phyloP scores from a whole-genome alignment of 495 filamentous ascomycete genomes.

The Penicillium antarcticum region DNA sequence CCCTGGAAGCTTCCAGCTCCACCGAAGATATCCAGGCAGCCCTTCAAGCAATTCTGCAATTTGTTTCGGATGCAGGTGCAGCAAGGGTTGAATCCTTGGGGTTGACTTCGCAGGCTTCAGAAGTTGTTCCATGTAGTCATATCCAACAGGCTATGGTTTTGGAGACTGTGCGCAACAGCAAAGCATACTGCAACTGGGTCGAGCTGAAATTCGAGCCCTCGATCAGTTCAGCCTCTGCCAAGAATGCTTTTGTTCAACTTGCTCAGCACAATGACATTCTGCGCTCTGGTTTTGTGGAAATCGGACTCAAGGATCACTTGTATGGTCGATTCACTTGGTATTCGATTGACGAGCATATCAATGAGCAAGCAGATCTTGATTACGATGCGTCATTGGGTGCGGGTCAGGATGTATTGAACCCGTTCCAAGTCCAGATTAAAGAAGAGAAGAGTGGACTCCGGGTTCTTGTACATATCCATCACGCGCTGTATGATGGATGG shows the following conservation, averaged over 20 bases:
- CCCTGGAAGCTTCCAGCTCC: conserved; percentile 5
- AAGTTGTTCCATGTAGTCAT: conserved; percentile 60
- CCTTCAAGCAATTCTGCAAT: conserved; percentile 14
- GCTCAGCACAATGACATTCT: conserved; percentile 60
- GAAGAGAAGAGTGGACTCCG: conserved; percentile 23
- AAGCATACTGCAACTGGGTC: conserved; percentile 73
- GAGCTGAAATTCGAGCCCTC: conserved; percentile 49
- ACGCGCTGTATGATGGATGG: conserved; percentile 84
- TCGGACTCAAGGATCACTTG: conserved; percentile 37
- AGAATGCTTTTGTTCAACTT: conserved; percentile 43
- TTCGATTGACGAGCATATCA: conserved; percentile 39
- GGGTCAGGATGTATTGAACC: conserved; percentile 49
- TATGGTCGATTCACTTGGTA: conserved; percentile 65
- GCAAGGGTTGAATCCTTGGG: conserved; percentile 17
- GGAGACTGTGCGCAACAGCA: conserved; percentile 54
- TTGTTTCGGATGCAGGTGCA: conserved; percentile 22
- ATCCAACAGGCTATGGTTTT: conserved; percentile 75
- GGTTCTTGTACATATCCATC: conserved; percentile 56
- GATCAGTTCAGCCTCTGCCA: conserved; percentile 27
- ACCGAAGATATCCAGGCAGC: conserved; percentile 13
- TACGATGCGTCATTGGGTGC: conserved; percentile 23
- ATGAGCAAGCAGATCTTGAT: conserved; percentile 26
- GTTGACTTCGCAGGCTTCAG: conserved; percentile 37
- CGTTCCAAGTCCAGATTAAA: conserved; percentile 54
- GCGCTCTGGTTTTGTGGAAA: conserved; percentile 62